phyloP scores from a whole-genome alignment of 2,329 filamentous ascomycete genomes.

The Exophiala mesophila region DNA sequence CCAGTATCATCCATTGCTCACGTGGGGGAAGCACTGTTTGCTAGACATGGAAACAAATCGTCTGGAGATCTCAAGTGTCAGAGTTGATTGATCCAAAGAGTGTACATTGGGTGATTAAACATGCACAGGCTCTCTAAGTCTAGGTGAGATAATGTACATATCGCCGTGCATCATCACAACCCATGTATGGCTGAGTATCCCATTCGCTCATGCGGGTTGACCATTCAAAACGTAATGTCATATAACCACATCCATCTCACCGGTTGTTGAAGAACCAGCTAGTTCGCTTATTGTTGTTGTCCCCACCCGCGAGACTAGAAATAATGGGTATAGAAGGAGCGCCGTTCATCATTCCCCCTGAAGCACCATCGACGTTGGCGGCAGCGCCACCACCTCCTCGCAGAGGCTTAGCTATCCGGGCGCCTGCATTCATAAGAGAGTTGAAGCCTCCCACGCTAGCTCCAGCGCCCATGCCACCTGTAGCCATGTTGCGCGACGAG shows the following conservation, averaged over 20 bases:
- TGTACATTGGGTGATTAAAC: too few relatives aligned
- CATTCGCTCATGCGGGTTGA: background rate
- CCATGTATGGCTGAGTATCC: background rate
- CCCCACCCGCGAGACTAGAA: conserved; percentile 60
- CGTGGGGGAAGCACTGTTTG: too few relatives aligned
- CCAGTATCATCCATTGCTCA: too few relatives aligned
- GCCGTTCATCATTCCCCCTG: conserved; percentile 30
- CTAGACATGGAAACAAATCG: too few relatives aligned
- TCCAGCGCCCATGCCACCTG: conserved; percentile 48
- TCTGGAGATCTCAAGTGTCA: too few relatives aligned
- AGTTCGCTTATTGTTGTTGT: conserved; percentile 64
- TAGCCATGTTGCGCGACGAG: conserved; percentile 74
- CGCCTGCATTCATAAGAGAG: conserved; percentile 33
- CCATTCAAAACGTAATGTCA: background rate
- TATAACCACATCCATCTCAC: conserved; percentile 7
- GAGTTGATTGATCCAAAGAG: too few relatives aligned
- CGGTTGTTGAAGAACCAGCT: conserved; percentile 46
- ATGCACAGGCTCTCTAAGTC: background rate
- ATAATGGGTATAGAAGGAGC: conserved; percentile 31
- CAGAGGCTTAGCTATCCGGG: conserved; percentile 61
- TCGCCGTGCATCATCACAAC: background rate
- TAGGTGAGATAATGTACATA: background rate
- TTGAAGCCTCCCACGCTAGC: conserved; percentile 58
- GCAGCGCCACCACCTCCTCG: conserved; percentile 48
- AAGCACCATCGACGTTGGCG: conserved; percentile 26